These are phyloP conservation scores for Aureobasidium zeae DNA, from an alignment of 2,329 filamentous ascomycete species.

Conservation along the genomic window DNA sequence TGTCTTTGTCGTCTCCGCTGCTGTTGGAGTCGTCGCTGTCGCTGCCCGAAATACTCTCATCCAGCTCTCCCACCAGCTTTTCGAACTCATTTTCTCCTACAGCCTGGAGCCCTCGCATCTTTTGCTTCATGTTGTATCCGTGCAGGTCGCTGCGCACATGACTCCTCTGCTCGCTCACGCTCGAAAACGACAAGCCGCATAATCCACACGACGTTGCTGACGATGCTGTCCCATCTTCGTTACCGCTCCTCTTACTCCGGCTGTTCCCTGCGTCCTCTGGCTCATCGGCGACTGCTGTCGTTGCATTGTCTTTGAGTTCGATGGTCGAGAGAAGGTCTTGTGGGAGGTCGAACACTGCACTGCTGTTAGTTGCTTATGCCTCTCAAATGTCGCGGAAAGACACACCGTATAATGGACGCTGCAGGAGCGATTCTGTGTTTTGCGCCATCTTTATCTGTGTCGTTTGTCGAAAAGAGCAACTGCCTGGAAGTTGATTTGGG, in stretches of 20 bases:
- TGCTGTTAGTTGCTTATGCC: constrained; percentile 12
- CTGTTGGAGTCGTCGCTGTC: constrained; percentile 55
- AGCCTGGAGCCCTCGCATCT: constrained; percentile 60
- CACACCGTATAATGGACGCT: constrained; percentile 43
- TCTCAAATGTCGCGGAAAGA: constrained; percentile 20
- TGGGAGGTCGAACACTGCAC: constrained; percentile 71
- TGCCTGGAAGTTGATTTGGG: too few relatives aligned
- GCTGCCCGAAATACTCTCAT: constrained; percentile 88
- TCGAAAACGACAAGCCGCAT: constrained; percentile 63
- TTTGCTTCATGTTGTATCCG: constrained; percentile 89
- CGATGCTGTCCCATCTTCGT: constrained; percentile 36
- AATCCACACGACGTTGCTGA: constrained; percentile 70
- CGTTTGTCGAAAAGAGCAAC: too few relatives aligned
- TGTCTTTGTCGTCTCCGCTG: constrained; percentile 59
- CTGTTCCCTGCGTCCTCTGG: too few relatives aligned
- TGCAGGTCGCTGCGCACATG: constrained; percentile 89
- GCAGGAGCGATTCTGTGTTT: constrained; percentile 30
- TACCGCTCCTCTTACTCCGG: constrained; percentile 26
- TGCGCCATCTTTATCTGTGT: constrained; percentile 27
- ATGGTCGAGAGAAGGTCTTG: constrained; percentile 62
- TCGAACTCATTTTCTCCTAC: constrained; percentile 80
- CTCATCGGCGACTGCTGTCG: constrained; percentile 11
- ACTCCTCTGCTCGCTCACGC: constrained; percentile 68
- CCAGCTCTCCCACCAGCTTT: constrained; percentile 71
- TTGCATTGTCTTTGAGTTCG: constrained; percentile 41